A percentile compares a stretch with the other conserved stretches of the same genome.
phyloP scores from a whole-genome alignment of 306 rosid genomes.

The Malus sylvestris region DNA sequence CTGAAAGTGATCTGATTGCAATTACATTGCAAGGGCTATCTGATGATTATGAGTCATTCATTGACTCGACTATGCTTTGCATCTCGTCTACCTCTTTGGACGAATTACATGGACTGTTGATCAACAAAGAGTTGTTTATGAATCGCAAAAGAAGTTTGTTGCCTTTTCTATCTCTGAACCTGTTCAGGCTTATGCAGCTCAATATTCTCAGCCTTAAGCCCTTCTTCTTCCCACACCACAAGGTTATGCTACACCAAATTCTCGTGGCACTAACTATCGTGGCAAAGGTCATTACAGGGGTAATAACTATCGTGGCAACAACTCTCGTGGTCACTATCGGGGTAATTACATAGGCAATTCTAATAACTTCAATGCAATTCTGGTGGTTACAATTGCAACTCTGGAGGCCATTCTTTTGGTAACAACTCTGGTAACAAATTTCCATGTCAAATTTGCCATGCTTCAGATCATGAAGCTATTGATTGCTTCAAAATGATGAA shows the following conservation, averaged over 20 bases:
- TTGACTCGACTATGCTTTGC: not conserved
- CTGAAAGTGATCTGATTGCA: not conserved
- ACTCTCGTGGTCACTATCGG: not conserved
- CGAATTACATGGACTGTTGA: not conserved
- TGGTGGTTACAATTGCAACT: no score
- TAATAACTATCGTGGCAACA: no score
- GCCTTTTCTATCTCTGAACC: not conserved
- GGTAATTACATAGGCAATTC: not conserved
- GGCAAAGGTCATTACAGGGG: not conserved
- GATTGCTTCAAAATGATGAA: no score
- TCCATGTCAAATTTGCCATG: no score
- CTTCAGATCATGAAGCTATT: no score
- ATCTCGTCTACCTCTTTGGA: not conserved
- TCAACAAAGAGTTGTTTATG: not conserved
- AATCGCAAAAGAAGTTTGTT: no score
- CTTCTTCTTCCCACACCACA: not conserved
- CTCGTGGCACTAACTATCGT: no score
- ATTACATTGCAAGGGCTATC: accelerated
- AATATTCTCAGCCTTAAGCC: not conserved
- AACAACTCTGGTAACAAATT: no score
- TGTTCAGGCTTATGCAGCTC: not conserved
- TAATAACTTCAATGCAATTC: not conserved
- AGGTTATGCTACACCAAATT: not conserved
- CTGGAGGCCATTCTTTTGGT: accelerated
- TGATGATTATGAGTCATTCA: not conserved